Conservation (phyloP, 169 alveolate genomes). For the Eimeria sp. region DNA sequence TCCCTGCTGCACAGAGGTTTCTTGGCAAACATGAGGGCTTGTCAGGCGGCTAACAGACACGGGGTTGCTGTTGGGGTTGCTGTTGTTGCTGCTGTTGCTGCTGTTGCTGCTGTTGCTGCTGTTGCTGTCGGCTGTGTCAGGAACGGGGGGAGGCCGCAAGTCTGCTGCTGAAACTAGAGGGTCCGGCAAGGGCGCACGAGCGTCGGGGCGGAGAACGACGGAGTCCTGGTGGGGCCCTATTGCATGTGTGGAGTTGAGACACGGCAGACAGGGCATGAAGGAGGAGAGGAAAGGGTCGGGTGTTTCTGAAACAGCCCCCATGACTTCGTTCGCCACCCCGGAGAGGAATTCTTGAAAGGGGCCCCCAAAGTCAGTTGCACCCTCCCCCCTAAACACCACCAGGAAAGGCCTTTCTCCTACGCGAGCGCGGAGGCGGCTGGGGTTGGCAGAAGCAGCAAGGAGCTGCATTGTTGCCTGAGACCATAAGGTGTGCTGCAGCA, state of each 20-base stretch:
- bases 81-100: neutral
- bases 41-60: neutral
- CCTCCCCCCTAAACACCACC: constrained; percentile 95
- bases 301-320: constrained; percentile 87
- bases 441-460: constrained; percentile 83
- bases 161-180: constrained; percentile 49
- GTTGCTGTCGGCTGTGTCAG: neutral
- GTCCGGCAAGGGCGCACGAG: constrained; percentile 40
- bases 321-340: constrained; percentile 93
- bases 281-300: constrained; percentile 83
- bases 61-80: neutral
- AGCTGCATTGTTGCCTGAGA: constrained; percentile 89
- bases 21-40: neutral
- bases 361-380: constrained; percentile 97
- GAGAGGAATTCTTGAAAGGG: constrained; percentile 96
- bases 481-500: constrained; percentile 86
- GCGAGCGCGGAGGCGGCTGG: constrained; percentile 87
- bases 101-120: neutral
- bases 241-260: constrained; percentile 92
- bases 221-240: constrained; percentile 95
- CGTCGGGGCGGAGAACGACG: constrained; percentile 87
- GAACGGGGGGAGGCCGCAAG: neutral
- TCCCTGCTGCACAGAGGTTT: neutral
- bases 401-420: constrained; percentile 94
- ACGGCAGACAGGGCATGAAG: constrained; percentile 88